Base-by-base conservation (phyloP, 2,329 filamentous ascomycete genomes). In the Stachybotrys echinatus region DNA sequence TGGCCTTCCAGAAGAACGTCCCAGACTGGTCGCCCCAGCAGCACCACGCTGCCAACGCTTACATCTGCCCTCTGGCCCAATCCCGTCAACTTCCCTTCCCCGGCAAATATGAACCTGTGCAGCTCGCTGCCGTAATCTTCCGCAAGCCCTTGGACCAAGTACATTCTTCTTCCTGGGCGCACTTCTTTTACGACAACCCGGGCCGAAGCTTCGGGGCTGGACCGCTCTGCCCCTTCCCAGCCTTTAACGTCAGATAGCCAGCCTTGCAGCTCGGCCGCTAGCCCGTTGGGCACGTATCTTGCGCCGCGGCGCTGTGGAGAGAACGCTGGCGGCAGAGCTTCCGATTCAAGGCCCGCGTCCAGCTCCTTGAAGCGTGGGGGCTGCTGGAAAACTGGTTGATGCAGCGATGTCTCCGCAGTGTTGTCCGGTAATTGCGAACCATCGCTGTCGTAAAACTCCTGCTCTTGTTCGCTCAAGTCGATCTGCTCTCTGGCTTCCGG, bases 181-280 rank as follows among this genome's bases (percentile, higher is more conserved):
- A 69, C 48, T 42, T 66, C 61, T 8, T 65, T 60, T 6, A 72
- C 56, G 4, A 39, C 50, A 17, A 73, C 54, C 12, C 53, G 59
- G 34, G 63, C 50, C 2, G 50, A 54, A 5, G 56, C 46, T 18
- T 51, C 48, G 6, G 51, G 45, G 12, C 52, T 42, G n/a, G 49
- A 51, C 14, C 49, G 18, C 12, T 55, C 51, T 6, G 45, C 45
- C 37, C 58, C 57, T 17, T 65, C 61, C 64, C 62, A 65, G 12
- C 65, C 65, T 52, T 66, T 70, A 21, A 72, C 61, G 20, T 73
- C 68, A 0, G 71, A 70, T 10, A 74, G 58, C 67, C 69, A 71
- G 14, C 65, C 64, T 51, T 74, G 71, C 6, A 74, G 58, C 42
- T 64, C 62, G 2, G 69, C 65, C 1, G 71, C 71, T 20, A 73